These are phyloP conservation scores for Puccinia horiana DNA, from an alignment of 1,284 basidiomycete species.

Conservation along the genomic window DNA sequence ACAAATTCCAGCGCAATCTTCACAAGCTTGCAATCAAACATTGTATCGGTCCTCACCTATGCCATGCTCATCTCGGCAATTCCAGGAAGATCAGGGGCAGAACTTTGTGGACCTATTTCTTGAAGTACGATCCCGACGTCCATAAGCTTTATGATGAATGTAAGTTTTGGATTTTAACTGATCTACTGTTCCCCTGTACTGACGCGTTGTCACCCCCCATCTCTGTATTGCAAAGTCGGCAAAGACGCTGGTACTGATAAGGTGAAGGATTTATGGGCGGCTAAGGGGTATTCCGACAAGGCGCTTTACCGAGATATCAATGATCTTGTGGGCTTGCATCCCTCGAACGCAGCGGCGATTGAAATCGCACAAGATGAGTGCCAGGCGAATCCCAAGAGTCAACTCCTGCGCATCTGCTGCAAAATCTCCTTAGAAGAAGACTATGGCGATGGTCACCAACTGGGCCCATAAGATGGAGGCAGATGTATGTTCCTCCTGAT, in stretches of 20 bases:
- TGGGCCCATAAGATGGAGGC: not conserved
- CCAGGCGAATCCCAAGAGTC: too few relatives aligned
- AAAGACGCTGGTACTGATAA: not conserved
- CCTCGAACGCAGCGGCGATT: not conserved
- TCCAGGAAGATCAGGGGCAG: not conserved
- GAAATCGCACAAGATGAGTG: not conserved
- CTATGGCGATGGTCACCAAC: not conserved
- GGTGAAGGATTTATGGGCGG: not conserved
- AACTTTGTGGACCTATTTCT: not conserved
- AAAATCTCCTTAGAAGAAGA: not conserved
- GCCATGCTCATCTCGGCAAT: not conserved
- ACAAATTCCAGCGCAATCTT: not conserved
- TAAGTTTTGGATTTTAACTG: not conserved
- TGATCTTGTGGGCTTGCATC: not conserved
- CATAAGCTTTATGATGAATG: not conserved
- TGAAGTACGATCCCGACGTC: not conserved
- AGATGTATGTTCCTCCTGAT: not conserved
- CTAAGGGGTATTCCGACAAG: too few relatives aligned
- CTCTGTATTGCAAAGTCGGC: not conserved
- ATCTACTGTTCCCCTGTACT: not conserved
- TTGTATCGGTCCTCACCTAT: not conserved
- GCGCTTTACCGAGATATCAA: not conserved
- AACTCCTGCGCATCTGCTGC: too few relatives aligned
- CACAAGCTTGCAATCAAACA: not conserved
- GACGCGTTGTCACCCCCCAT: not conserved